These are phyloP conservation scores for Synchytrium microbalum DNA, from an alignment of 371 early-diverging fungal species.

Conservation along the genomic window DNA sequence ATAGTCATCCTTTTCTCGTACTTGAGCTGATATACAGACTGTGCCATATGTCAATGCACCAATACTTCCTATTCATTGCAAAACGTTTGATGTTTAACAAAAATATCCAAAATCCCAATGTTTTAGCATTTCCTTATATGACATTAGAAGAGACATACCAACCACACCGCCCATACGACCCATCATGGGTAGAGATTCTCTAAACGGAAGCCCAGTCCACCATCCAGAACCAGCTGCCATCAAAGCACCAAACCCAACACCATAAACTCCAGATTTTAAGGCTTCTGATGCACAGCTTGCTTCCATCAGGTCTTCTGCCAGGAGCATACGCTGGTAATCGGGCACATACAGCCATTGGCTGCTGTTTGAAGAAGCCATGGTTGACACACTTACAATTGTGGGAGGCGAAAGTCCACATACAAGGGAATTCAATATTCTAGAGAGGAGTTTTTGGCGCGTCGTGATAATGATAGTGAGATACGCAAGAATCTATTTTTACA, in stretches of 20 bases:
- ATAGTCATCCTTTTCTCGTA: constrained; percentile 4
- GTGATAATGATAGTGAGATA: no score
- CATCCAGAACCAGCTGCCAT: neutral
- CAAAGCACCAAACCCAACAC: neutral
- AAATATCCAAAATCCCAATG: no score
- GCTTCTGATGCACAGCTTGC: neutral
- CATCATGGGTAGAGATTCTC: neutral
- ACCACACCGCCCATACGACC: neutral
- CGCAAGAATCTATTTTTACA: no score
- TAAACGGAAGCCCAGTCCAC: neutral
- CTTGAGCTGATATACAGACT: constrained; percentile 2
- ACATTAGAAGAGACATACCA: neutral
- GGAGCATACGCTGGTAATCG: neutral
- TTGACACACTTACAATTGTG: no score
- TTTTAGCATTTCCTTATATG: no score
- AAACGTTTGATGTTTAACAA: no score
- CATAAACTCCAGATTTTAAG: neutral
- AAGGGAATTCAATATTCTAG: no score
- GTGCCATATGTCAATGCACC: neutral
- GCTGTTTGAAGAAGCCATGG: neutral
- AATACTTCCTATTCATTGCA: neutral
- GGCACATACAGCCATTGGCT: neutral
- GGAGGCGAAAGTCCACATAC: no score
- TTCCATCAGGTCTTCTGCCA: neutral
- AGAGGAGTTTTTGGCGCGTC: no score